phyloP scores from a whole-genome alignment of 371 early-diverging fungal genomes.

The Thermomucor indicae-seudaticae region DNA sequence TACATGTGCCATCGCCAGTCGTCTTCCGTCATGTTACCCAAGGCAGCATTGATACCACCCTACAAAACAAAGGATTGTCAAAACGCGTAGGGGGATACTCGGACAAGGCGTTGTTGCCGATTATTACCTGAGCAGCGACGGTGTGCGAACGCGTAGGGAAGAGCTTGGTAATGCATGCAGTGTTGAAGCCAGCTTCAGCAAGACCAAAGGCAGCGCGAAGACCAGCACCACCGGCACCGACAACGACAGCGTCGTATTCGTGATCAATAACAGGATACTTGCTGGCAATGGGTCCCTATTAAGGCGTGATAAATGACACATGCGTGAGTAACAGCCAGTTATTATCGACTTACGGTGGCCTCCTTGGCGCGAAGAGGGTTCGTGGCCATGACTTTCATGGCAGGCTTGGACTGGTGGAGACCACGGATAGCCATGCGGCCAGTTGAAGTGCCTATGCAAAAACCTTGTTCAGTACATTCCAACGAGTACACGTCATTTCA shows the following conservation, averaged over 20 bases:
- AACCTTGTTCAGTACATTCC: neutral
- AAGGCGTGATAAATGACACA: neutral
- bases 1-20: conserved; percentile 99
- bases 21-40: conserved; percentile 98
- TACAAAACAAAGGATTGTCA: conserved; percentile 11
- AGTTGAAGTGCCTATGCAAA: conserved; percentile 11
- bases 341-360: conserved; percentile 52
- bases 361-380: conserved; percentile 70
- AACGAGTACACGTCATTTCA: neutral
- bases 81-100: neutral
- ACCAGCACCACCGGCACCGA: conserved; percentile 99
- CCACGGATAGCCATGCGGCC: conserved; percentile 30
- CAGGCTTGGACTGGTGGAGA: conserved; percentile 61
- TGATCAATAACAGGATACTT: conserved; percentile 96
- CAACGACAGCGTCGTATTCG: conserved; percentile 95
- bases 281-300: conserved; percentile 55
- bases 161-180: conserved; percentile 97
- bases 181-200: conserved; percentile 95
- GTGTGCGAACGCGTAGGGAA: conserved; percentile 99
- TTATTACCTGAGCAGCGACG: conserved; percentile 89
- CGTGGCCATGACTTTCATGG: conserved; percentile 66
- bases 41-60: conserved; percentile 99
- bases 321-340: neutral
- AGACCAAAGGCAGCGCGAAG: conserved; percentile 98
- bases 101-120: neutral